Percentiles rank a stretch among this genome's conserved stretches.
These are phyloP conservation scores for Carex scoparia DNA, from an alignment of 176 grass and related monocot genomes.

Conservation along the genomic window DNA sequence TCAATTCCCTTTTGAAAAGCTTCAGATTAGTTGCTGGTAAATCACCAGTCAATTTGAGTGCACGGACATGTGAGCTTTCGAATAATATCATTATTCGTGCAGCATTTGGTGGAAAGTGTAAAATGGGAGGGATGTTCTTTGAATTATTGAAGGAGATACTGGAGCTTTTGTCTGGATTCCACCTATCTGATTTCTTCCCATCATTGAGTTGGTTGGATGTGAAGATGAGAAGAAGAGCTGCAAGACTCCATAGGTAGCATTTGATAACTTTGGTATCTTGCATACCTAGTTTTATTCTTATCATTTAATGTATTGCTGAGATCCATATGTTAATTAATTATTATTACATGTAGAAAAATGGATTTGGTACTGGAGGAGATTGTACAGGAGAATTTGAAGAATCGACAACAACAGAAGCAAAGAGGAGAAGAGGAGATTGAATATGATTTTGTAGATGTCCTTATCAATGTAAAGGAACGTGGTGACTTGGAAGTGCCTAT, in stretches of 20 bases:
- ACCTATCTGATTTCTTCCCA: no score
- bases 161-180: constrained; percentile 1
- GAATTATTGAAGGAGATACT: not conserved
- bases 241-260: no score
- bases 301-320: no score
- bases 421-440: not conserved
- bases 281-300: no score
- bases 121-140: constrained; percentile 9
- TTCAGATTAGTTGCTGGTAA: no score
- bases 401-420: not conserved
- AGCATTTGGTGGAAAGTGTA: constrained; percentile 20
- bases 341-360: not conserved
- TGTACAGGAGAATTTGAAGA: constrained; percentile 27
- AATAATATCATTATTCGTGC: constrained; percentile 20
- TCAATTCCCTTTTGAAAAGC: no score
- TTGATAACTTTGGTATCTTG: no score
- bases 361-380: constrained; percentile 26
- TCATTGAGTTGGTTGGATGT: no score
- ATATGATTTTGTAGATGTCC: constrained; percentile 40
- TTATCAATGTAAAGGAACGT: constrained; percentile 27
- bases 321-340: not conserved
- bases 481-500: constrained; percentile 16
- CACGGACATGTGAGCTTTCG: not conserved
- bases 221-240: no score
- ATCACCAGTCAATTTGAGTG: no score